Conservation (phyloP, 2,329 filamentous ascomycete species). For the Tolypocladium ophioglossoides region DNA sequence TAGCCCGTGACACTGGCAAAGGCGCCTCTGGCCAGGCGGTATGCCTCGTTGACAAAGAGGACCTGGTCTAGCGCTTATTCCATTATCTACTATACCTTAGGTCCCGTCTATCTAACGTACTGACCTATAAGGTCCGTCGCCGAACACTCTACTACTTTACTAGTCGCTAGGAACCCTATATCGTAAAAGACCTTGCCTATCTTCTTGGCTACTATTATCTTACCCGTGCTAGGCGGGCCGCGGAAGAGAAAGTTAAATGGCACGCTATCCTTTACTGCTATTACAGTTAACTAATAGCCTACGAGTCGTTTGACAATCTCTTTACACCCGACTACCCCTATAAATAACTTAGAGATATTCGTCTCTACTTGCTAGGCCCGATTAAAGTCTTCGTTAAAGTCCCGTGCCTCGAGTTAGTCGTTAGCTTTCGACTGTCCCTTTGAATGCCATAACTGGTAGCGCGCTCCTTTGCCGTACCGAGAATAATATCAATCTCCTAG, state of each 20-base stretch:
- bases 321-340: constrained; percentile 48
- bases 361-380: constrained; percentile 28
- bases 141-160: constrained; percentile 54
- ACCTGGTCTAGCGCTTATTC: constrained; percentile 55
- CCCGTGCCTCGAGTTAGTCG: constrained; percentile 66
- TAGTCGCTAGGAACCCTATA: constrained; percentile 54
- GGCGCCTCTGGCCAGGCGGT: constrained; percentile 43
- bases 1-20: too few relatives aligned
- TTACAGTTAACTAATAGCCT: constrained; percentile 31
- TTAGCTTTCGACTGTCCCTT: too few relatives aligned
- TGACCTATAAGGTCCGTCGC: constrained; percentile 58
- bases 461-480: too few relatives aligned
- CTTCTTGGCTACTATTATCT: constrained; percentile 61
- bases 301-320: constrained; percentile 40
- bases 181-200: too few relatives aligned
- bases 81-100: constrained; percentile 47
- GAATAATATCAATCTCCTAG: constrained; percentile 59
- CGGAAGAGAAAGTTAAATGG: constrained; percentile 62
- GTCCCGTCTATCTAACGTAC: constrained; percentile 59
- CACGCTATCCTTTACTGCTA: constrained; percentile 35
- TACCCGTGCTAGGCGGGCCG: constrained; percentile 58
- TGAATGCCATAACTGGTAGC: too few relatives aligned
- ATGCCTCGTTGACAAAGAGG: constrained; percentile 64
- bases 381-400: constrained; percentile 57
- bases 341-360: constrained; percentile 53